Evolutionary conservation across 768 basidiomycete genomes (phyloP).

Genomic region (Auriscalpium vulgare): DNA sequence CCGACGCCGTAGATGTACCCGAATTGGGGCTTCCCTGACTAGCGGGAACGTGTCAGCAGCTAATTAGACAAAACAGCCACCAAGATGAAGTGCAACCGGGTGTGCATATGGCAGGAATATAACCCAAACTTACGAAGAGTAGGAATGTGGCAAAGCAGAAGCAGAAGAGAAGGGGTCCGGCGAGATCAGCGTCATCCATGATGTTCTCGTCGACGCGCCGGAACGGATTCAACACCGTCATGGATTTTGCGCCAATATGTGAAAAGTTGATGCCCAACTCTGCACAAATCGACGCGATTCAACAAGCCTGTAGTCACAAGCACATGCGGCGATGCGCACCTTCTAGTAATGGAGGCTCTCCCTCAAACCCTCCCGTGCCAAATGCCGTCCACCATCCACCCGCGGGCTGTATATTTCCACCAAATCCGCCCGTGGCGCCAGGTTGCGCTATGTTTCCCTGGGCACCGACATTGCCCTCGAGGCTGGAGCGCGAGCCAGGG

Average conservation of each 20-base stretch:
- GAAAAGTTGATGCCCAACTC: slow-evolving; percentile 97
- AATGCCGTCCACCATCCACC: slow-evolving; percentile 95
- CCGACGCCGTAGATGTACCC: slow-evolving; percentile 98
- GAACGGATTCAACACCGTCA: slow-evolving; percentile 93
- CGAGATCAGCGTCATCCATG: slow-evolving; percentile 99
- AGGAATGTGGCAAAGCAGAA: slow-evolving; percentile 92
- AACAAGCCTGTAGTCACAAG: slow-evolving; percentile 1
- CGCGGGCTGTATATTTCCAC: slow-evolving; percentile 64
- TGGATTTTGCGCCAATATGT: slow-evolving; percentile 88
- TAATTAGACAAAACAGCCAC: slow-evolving; percentile 2
- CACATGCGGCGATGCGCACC: slow-evolving; percentile 39
- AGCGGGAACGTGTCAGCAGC: background rate
- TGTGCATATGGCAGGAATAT: background rate
- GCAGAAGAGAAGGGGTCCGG: slow-evolving; percentile 91
- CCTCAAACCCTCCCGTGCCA: slow-evolving; percentile 91
- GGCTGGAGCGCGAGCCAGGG: slow-evolving; percentile 62
- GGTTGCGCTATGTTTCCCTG: slow-evolving; percentile 46
- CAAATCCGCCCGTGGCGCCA: slow-evolving; percentile 42
- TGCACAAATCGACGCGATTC: slow-evolving; percentile 23
- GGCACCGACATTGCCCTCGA: slow-evolving; percentile 59
- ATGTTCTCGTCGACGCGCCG: slow-evolving; percentile 79
- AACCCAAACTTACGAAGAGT: slow-evolving; percentile 62
- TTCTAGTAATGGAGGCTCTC: slow-evolving; percentile 91
- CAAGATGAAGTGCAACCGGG: background rate
- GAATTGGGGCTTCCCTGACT: slow-evolving; percentile 99